Evolutionary conservation across 2,329 filamentous ascomycete genomes (phyloP).

Genomic region (Clonostachys rosea): DNA sequence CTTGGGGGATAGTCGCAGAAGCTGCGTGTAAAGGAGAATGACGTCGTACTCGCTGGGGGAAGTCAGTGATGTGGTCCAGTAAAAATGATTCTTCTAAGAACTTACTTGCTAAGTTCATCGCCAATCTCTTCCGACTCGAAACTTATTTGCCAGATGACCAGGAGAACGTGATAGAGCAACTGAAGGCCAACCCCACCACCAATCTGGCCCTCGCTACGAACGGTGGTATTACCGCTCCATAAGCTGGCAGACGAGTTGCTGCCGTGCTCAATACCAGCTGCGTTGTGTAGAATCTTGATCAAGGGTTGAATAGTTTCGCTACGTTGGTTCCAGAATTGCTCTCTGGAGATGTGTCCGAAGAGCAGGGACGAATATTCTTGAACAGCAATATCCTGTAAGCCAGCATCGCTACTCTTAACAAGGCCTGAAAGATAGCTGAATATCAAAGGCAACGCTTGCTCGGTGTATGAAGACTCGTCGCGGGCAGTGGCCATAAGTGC

Average conservation of each 20-base stretch:
- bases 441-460: conserved; percentile 74
- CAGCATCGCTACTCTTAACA: conserved; percentile 80
- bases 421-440: conserved; percentile 83
- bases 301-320: conserved; percentile 80
- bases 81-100: conserved; percentile 4
- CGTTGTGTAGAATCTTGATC: conserved; percentile 75
- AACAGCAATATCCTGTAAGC: conserved; percentile 92
- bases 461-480: conserved; percentile 59
- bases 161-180: conserved; percentile 86
- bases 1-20: conserved; percentile 89
- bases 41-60: conserved; percentile 81
- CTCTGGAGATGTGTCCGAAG: conserved; percentile 66
- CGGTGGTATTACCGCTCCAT: conserved; percentile 51
- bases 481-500: conserved; percentile 68
- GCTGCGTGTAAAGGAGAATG: conserved; percentile 84
- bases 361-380: conserved; percentile 85
- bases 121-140: conserved; percentile 77
- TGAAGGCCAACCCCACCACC: conserved; percentile 88
- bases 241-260: conserved; percentile 54
- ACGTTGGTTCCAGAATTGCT: conserved; percentile 87
- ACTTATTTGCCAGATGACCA: conserved; percentile 94
- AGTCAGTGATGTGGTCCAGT: conserved; percentile 8
- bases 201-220: conserved; percentile 54
- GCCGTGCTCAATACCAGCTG: conserved; percentile 67
- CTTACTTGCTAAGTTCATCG: conserved; percentile 80